A percentile compares a stretch with the other conserved stretches of the same genome.
These are phyloP conservation scores for Psidium guajava DNA, from an alignment of 345 rosid genomes.

Conservation along the genomic window DNA sequence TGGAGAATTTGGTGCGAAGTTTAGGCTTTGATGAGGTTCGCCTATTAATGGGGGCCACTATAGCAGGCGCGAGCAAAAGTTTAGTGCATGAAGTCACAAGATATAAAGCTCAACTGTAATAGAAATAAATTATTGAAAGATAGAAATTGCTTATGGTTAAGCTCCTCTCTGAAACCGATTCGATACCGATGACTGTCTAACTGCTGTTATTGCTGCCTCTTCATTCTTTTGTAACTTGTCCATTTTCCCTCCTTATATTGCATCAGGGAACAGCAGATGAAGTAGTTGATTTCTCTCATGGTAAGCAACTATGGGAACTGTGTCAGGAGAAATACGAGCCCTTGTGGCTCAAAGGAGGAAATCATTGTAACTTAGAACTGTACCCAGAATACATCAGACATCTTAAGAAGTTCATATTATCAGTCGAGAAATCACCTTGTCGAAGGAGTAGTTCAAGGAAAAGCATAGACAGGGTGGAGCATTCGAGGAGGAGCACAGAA, in stretches of 20 bases:
- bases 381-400: constrained; percentile 80
- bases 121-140: background rate
- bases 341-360: constrained; percentile 85
- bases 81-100: background rate
- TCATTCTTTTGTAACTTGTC: background rate
- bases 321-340: constrained; percentile 95
- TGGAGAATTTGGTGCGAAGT: background rate
- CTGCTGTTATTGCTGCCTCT: background rate
- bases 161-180: background rate
- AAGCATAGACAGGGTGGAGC: constrained; percentile 52
- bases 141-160: background rate
- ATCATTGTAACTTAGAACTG: constrained; percentile 78
- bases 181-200: background rate
- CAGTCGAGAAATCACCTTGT: constrained; percentile 74
- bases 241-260: background rate
- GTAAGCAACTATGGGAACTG: constrained; percentile 93
- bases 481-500: constrained; percentile 46
- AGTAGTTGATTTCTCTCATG: constrained; percentile 89
- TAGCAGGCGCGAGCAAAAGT: background rate
- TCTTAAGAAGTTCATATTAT: constrained; percentile 72
- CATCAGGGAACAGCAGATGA: constrained; percentile 85
- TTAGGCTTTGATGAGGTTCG: background rate
- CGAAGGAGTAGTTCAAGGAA: constrained; percentile 48
- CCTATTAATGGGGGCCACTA: background rate
- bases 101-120: background rate